Evolutionary conservation across 2,329 filamentous ascomycete species (phyloP).

Genomic region (Talaromyces sp.): DNA sequence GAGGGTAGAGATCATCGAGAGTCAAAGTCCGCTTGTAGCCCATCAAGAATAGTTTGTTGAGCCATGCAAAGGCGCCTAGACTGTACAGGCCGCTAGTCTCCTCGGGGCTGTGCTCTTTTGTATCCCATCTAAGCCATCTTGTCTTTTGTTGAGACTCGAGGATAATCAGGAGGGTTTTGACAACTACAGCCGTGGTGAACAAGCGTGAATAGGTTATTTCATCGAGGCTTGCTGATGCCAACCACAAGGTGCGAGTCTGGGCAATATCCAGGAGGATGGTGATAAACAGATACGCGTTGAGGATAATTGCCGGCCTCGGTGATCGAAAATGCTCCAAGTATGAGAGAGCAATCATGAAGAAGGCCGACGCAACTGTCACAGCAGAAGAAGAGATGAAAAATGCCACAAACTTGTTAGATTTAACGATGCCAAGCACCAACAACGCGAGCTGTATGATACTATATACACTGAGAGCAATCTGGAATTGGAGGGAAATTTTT

Average conservation of each 20-base stretch:
- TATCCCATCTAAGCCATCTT: conserved; percentile 43
- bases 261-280: conserved; percentile 37
- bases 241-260: conserved; percentile 35
- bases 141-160: conserved; percentile 42
- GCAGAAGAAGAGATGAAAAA: conserved; percentile 4
- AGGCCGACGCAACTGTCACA: background rate
- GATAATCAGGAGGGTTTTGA: conserved; percentile 36
- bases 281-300: conserved; percentile 39
- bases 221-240: conserved; percentile 18
- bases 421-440: conserved; percentile 6
- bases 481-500: background rate
- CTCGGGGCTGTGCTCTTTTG: conserved; percentile 37
- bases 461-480: conserved; percentile 4
- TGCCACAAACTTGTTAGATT: conserved; percentile 1
- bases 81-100: conserved; percentile 43
- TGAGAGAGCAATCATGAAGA: conserved; percentile 12
- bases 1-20: conserved; percentile 37
- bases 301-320: conserved; percentile 20
- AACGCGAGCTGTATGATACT: background rate
- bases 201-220: conserved; percentile 32
- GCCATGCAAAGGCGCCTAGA: conserved; percentile 45
- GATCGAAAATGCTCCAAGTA: conserved; percentile 22
- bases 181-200: conserved; percentile 29
- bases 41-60: conserved; percentile 42
- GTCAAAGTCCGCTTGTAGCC: conserved; percentile 39